Evolutionary conservation across 176 grass and related monocot genomes (phyloP).

Genomic region (Dactylis glomerata): DNA sequence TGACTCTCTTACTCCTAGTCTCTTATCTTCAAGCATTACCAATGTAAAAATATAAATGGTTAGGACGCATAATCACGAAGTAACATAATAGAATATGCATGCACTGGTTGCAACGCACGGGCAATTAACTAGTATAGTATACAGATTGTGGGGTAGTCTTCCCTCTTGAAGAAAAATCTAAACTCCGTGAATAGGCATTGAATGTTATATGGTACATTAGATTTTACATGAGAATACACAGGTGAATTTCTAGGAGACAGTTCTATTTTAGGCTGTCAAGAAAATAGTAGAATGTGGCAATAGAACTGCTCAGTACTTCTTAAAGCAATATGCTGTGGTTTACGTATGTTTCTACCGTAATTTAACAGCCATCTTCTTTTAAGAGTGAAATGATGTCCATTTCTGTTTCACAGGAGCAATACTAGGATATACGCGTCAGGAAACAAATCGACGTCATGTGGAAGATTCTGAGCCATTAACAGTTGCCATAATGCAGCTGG

Average conservation of each 20-base stretch:
- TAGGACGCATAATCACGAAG: too few species aligned
- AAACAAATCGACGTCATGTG: not conserved
- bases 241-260: not conserved
- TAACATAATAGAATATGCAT: too few species aligned
- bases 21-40: too few species aligned
- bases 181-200: not conserved
- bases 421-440: not conserved
- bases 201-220: not conserved
- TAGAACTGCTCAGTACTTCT: slow-evolving; percentile 19
- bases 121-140: not conserved
- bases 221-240: not conserved
- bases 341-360: slow-evolving; percentile 1
- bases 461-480: not conserved
- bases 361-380: not conserved
- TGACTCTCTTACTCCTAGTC: too few species aligned
- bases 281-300: not conserved
- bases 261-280: slow-evolving; percentile 6
- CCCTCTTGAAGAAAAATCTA: not conserved
- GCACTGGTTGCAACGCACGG: too few species aligned
- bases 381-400: not conserved
- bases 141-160: not conserved
- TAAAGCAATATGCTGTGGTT: slow-evolving; percentile 25
- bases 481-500: not conserved
- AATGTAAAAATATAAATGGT: too few species aligned
- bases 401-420: slow-evolving; percentile 30